These are phyloP conservation scores for Ustilago shanxiensis DNA, from an alignment of 1,284 basidiomycete species.

Conservation along the genomic window DNA sequence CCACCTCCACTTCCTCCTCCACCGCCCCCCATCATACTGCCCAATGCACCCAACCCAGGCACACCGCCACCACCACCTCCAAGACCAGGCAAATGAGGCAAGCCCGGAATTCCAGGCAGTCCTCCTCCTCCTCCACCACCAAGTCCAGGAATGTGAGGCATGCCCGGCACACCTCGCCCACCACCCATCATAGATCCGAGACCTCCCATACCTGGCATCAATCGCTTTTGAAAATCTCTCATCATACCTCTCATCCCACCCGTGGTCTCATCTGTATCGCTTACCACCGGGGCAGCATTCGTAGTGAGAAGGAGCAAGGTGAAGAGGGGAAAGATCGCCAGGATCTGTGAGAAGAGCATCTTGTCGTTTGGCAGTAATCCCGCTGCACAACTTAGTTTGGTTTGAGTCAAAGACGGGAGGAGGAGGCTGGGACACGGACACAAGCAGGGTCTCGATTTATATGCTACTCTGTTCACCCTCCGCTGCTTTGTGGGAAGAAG, in stretches of 20 bases:
- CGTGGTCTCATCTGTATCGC: neutral
- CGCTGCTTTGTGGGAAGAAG: neutral
- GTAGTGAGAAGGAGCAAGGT: neutral
- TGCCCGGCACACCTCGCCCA: neutral
- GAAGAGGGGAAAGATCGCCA: neutral
- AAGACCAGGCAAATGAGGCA: neutral
- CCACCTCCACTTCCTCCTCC: neutral
- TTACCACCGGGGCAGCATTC: neutral
- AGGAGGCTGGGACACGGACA: neutral
- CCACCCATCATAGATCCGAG: neutral
- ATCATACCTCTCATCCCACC: neutral
- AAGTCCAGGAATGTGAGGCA: neutral
- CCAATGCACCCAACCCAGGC: neutral
- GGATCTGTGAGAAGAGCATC: neutral
- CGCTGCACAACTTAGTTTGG: neutral
- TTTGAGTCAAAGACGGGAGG: neutral
- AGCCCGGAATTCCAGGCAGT: neutral
- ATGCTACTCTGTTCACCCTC: neutral
- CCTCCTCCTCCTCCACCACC: constrained; percentile 7
- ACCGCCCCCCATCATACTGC: neutral
- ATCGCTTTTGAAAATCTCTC: neutral
- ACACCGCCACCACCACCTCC: neutral
- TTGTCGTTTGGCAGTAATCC: neutral
- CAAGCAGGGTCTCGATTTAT: neutral
- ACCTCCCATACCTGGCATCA: constrained; percentile 11